phyloP scores from a whole-genome alignment of 1,284 basidiomycete genomes.

The Ustilago trichophora region DNA sequence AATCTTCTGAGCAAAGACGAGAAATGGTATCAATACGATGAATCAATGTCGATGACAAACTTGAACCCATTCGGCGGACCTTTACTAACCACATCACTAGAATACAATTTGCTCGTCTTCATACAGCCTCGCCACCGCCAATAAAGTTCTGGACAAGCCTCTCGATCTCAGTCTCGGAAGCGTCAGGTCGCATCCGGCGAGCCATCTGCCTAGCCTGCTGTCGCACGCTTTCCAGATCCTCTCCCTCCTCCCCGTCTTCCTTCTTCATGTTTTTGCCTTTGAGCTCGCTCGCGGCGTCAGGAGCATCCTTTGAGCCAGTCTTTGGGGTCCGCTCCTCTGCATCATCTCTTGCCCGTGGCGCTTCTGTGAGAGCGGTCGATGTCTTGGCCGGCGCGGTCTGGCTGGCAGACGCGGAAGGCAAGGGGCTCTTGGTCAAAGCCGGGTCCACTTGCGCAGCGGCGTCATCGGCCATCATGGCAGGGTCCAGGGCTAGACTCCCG shows the following conservation, averaged over 20 bases:
- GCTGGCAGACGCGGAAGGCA: neutral
- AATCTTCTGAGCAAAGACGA: too few species aligned
- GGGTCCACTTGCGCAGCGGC: constrained; percentile 27
- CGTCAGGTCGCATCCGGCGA: constrained; percentile 44
- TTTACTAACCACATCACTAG: too few species aligned
- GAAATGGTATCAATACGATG: too few species aligned
- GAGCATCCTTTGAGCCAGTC: neutral
- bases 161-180: constrained; percentile 50
- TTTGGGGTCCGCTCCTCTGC: neutral
- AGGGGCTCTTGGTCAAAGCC: constrained; percentile 1
- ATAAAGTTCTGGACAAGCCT: constrained; percentile 41
- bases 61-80: too few species aligned
- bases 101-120: neutral
- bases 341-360: neutral
- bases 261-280: constrained; percentile 13
- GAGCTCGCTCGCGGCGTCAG: neutral
- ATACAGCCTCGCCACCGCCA: constrained; percentile 6
- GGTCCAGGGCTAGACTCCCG: constrained; percentile 19
- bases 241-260: constrained; percentile 10
- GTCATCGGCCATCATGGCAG: constrained; percentile 41
- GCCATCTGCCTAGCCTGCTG: constrained; percentile 43
- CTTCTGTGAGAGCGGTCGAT: neutral
- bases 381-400: neutral
- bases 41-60: too few species aligned
- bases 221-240: constrained; percentile 24